phyloP scores from a whole-genome alignment of 2,329 filamentous ascomycete genomes.

The Acephala macrosclerotiorum region DNA sequence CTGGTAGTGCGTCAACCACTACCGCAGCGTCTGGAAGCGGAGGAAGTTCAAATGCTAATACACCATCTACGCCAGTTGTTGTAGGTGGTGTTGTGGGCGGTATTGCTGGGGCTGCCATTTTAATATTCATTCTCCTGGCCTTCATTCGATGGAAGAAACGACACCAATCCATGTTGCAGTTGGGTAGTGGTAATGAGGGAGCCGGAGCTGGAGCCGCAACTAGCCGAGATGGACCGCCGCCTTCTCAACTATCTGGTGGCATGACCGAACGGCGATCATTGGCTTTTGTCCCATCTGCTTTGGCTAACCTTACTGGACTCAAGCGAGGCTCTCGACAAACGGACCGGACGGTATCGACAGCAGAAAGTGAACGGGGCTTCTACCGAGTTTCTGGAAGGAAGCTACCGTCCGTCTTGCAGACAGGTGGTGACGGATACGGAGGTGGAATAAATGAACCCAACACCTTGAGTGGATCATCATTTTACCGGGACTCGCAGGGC shows the following conservation, averaged over 20 bases:
- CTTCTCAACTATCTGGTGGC: conserved; percentile 33
- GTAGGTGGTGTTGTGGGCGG: conserved; percentile 43
- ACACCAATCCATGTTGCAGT: conserved; percentile 48
- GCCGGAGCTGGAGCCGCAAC: conserved; percentile 42
- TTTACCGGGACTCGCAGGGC: conserved; percentile 60
- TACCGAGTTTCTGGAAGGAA: conserved; percentile 71
- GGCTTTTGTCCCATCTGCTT: conserved; percentile 55
- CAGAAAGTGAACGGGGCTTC: conserved; percentile 63
- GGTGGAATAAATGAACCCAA: conserved; percentile 49
- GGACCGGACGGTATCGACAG: conserved; percentile 43
- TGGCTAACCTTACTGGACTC: conserved; percentile 53
- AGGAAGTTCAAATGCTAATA: conserved; percentile 23
- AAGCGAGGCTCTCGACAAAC: conserved; percentile 46
- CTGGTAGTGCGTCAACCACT: conserved; percentile 27
- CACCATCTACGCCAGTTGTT: conserved; percentile 39
- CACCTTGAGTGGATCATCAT: conserved; percentile 58
- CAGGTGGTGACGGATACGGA: conserved; percentile 69
- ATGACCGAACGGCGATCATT: conserved; percentile 58
- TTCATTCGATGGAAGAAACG: conserved; percentile 62
- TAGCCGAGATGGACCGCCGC: conserved; percentile 36
- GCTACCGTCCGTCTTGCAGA: conserved; percentile 66
- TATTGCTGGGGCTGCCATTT: conserved; percentile 64
- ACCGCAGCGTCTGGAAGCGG: conserved; percentile 32
- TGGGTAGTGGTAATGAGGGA: conserved; percentile 51
- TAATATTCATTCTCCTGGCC: conserved; percentile 60